A percentile compares a stretch with the other conserved stretches of the same genome.
Conservation (phyloP, 257 asterid genomes). For the Fraxinus pennsylvanica region DNA sequence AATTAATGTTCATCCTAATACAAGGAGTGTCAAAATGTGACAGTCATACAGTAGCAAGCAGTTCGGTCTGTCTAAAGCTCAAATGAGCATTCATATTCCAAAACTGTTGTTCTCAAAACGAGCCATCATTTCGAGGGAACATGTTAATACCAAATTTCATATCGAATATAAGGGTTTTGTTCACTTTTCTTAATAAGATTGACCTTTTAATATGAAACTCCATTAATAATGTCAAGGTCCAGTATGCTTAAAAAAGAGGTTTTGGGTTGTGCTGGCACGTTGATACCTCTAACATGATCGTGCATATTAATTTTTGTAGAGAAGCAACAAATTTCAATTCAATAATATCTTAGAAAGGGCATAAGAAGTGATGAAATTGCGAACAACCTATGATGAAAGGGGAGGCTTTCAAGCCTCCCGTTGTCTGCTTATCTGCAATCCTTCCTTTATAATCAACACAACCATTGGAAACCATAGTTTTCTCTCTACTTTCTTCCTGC, state of each 20-base stretch:
- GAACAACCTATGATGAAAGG: slow-evolving; percentile 69
- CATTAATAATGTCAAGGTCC: neutral
- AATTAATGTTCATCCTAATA: no score
- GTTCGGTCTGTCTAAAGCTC: no score
- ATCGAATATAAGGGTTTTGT: no score
- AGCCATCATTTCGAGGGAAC: no score
- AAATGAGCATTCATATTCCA: neutral
- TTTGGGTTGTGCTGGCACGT: neutral
- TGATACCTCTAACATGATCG: neutral
- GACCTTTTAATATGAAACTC: no score
- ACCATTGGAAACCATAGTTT: slow-evolving; percentile 57
- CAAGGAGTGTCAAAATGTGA: neutral
- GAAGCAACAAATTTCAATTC: neutral
- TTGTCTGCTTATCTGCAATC: slow-evolving; percentile 47
- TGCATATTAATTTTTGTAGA: no score
- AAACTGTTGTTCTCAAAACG: no score
- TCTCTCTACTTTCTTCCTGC: slow-evolving; percentile 31
- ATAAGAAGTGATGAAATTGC: neutral
- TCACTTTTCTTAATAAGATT: no score
- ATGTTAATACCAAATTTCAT: no score
- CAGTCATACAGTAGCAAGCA: neutral
- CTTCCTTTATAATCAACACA: slow-evolving; percentile 62
- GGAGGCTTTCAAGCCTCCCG: slow-evolving; percentile 87
- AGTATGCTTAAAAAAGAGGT: neutral
- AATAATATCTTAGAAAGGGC: no score